Evolutionary conservation across 73 alveolate species (phyloP), one percentile per base, ranked within the genome.

Genomic region (Blepharisma stoltei): DNA sequence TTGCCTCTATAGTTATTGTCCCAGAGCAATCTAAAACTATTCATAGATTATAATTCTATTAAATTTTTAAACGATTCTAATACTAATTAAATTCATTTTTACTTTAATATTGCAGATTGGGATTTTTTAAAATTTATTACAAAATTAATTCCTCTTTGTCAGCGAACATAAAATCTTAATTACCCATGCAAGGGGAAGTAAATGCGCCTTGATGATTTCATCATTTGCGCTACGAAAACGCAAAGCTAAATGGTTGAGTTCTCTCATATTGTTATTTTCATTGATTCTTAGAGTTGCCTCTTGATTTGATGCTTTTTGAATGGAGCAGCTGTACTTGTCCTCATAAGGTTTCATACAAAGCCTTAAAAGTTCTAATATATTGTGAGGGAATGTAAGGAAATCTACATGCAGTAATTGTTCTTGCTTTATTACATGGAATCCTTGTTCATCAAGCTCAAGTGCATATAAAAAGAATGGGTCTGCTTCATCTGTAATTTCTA

Each of bases 401-500:
- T 85, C 92, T 7, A 85, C 78, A 6, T 9, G 50, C 6, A 85
- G 47, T 48, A 54, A 70, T 68, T 85, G 86, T 52, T 81, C 83
- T 25, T 60, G 20, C 54, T 81, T 85, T 6, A 85, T 69, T 6
- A 47, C 25, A 60, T 85, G 92, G 70, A 71, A 85, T 53, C 81
- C 92, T 14, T 81, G 6, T 60, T 85, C 92, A 6, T 77, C 83
- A 41, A 71, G 52, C 53, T 85, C 92, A 25, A 85, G 54, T 18
- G 86, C 53, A 54, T 85, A 85, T 46, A 85, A 6, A 83, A 85
- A 85, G 81, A 81, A 85, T 9, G 92, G 92, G 66, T 84, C 86
- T 18, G 20, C 25, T 38, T 84, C 92, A 80, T 84, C 92, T 49
- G 92, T 84, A 1, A 84, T 43, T 46, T 84, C 88, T 5, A 84